Evolutionary conservation across 1,284 basidiomycete genomes (phyloP).

Genomic region (Singerocomus inundabilis): DNA sequence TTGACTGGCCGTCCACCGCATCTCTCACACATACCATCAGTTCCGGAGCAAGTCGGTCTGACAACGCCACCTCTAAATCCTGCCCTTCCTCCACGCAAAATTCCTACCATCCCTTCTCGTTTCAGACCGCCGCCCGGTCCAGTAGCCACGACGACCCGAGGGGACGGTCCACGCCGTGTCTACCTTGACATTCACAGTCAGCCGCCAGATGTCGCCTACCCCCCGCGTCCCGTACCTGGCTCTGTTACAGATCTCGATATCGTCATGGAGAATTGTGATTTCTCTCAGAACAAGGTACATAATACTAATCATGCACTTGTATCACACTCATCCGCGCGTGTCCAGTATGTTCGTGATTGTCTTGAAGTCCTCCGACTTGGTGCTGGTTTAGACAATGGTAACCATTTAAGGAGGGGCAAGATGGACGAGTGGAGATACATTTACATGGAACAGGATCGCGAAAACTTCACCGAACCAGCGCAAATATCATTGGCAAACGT

Average conservation of each 20-base stretch:
- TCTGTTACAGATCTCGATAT: conserved; percentile 85
- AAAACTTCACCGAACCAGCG: conserved; percentile 37
- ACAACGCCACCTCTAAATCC: conserved; percentile 64
- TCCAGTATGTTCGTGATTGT: conserved; percentile 76
- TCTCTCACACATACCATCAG: conserved; percentile 39
- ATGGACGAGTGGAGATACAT: conserved; percentile 65
- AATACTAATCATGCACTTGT: not conserved
- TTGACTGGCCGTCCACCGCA: not conserved
- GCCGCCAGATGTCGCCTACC: conserved; percentile 64
- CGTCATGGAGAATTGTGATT: conserved; percentile 88
- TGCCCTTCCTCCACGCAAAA: conserved; percentile 55
- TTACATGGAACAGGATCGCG: conserved; percentile 53
- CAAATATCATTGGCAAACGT: conserved; percentile 30
- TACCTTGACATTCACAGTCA: conserved; percentile 70
- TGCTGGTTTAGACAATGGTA: conserved; percentile 61
- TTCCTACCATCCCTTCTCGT: conserved; percentile 42
- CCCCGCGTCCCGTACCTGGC: conserved; percentile 79
- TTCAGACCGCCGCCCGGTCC: conserved; percentile 44
- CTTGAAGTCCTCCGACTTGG: conserved; percentile 70
- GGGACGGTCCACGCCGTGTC: conserved; percentile 70
- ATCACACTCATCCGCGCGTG: conserved; percentile 12
- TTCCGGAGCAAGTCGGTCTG: conserved; percentile 71
- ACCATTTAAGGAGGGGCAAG: conserved; percentile 55
- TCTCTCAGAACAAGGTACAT: conserved; percentile 72
- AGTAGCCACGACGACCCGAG: conserved; percentile 50